Base-by-base conservation (phyloP, 129 eudicot species). In the Artemisia tridentata region DNA sequence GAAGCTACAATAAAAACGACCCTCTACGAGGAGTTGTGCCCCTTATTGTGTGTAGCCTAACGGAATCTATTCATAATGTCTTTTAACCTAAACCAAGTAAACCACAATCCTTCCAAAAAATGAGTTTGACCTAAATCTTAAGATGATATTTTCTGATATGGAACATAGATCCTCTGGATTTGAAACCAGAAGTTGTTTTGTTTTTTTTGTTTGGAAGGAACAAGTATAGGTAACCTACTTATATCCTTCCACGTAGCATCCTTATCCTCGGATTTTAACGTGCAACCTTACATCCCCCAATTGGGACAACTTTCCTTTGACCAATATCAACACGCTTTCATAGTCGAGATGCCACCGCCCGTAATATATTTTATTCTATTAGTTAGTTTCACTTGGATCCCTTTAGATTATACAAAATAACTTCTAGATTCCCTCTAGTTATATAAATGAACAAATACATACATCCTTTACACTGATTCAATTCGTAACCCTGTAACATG, bases 211-310 rank as follows among this genome's bases (percentile, higher is more conserved):
- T 1, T 10, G 7, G 27, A 20, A 29, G 53, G 52, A 38, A 55
- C 74, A 54, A 11, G 55, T 55, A 41, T 69, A 54, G 75, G 57
- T 14, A 20, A 23, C 25, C 67, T 48, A 71, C 10, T 71, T 16
- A 53, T 71, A 71, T 70, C 45, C 63, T 69, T 49, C 77, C 48
- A 72, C 65, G 58, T 62, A 72, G 80, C 75, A 77, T 77, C 80
- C 80, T 77, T 69, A 69, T 77, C 75, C 68, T 49, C 41, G 38
- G 56, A 49, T 18, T 57, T 45, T 74, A 34, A 62, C 62, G 61
- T 74, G 31, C 16, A 54, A 57, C 65, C 57, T 52, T 43, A 15
- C 55, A 57, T 75, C 49, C 47, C 12, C 48, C 68, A 59, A 16
- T 47, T 54, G 48, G 71, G 64, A 63, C 77, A 73, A 49, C 38